These are phyloP conservation scores for Borovskyia barvae DNA, from an alignment of 208 protist species.

Conservation along the genomic window DNA sequence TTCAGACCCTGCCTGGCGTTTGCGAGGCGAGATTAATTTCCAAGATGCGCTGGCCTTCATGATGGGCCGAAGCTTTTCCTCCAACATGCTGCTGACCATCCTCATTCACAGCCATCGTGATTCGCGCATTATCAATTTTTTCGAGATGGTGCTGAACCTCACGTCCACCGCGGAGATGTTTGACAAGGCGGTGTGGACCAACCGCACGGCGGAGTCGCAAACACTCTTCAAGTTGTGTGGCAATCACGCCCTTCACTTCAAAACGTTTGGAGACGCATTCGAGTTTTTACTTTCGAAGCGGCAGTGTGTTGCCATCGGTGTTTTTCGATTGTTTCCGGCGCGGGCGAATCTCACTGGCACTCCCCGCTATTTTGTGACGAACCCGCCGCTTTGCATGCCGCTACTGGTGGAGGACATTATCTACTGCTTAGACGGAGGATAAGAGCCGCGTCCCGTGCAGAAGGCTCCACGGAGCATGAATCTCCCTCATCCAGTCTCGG, in stretches of 20 bases:
- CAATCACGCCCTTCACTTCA: constrained; percentile 65
- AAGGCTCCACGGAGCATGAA: background rate
- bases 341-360: constrained; percentile 49
- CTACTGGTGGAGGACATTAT: constrained; percentile 82
- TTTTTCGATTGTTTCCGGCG: constrained; percentile 75
- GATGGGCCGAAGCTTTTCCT: constrained; percentile 87
- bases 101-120: constrained; percentile 81
- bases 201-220: constrained; percentile 27
- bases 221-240: constrained; percentile 81
- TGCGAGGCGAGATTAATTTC: constrained; percentile 74
- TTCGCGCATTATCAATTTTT: constrained; percentile 71
- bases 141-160: constrained; percentile 78
- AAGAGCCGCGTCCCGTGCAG: background rate
- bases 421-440: constrained; percentile 68
- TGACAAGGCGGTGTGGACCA: constrained; percentile 60
- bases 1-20: constrained; percentile 69
- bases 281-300: constrained; percentile 66
- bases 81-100: constrained; percentile 81
- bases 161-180: constrained; percentile 60
- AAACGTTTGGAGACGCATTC: constrained; percentile 82
- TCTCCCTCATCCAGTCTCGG: background rate
- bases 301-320: constrained; percentile 75
- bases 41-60: constrained; percentile 87
- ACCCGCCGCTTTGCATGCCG: constrained; percentile 69
- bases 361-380: constrained; percentile 87